phyloP scores from a whole-genome alignment of 495 filamentous ascomycete species.

The Barbatosphaeria neglecta region DNA sequence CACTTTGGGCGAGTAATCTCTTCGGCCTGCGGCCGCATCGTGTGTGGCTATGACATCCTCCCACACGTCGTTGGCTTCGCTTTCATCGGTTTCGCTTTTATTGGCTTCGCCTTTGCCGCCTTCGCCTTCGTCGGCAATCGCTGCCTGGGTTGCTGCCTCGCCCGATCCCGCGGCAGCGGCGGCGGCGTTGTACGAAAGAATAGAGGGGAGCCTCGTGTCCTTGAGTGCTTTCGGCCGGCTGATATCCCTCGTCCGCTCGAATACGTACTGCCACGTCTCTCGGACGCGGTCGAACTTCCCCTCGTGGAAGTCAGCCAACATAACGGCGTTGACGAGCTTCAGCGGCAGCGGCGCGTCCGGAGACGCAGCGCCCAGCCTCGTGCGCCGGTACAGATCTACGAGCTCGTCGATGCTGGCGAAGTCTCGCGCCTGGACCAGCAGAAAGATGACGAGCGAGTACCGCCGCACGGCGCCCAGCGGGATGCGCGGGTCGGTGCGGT shows the following conservation, averaged over 20 bases:
- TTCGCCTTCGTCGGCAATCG: no score
- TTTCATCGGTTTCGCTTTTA: no score
- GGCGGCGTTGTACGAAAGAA: conserved; percentile 1
- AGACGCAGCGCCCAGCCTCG: conserved; percentile 16
- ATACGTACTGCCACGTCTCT: conserved; percentile 52
- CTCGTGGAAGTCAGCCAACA: conserved; percentile 47
- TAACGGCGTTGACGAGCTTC: conserved; percentile 49
- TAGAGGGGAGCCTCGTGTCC: neutral
- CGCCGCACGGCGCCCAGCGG: conserved; percentile 41
- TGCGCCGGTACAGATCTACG: conserved; percentile 37
- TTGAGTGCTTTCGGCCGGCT: conserved; percentile 16
- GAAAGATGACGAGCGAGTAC: conserved; percentile 41
- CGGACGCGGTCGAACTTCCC: conserved; percentile 46
- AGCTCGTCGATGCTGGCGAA: conserved; percentile 43
- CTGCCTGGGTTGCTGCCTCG: neutral
- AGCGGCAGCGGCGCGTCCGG: conserved; percentile 32
- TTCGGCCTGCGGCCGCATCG: no score
- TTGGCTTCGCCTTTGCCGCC: no score
- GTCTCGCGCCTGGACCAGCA: conserved; percentile 47
- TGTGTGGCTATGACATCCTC: neutral
- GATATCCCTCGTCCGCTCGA: conserved; percentile 37
- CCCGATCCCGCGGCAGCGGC: no score
- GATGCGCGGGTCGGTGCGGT: conserved; percentile 4
- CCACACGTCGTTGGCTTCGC: no score
- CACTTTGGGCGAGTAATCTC: conserved; percentile 25